These are phyloP conservation scores for Neonectria ditissima DNA, from an alignment of 2,329 filamentous ascomycete genomes.

Conservation along the genomic window DNA sequence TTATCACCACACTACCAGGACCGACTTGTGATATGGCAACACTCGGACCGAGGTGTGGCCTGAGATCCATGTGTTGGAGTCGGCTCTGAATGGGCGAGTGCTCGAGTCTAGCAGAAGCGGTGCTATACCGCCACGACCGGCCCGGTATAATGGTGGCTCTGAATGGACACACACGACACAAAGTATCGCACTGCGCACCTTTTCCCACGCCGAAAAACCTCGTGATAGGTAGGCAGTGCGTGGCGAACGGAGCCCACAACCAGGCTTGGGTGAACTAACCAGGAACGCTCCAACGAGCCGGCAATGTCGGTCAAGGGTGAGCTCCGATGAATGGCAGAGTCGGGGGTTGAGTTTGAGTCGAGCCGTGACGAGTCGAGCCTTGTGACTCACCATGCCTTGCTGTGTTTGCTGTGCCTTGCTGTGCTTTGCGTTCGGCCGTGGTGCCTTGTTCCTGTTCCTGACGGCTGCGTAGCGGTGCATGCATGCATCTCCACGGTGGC, in stretches of 20 bases:
- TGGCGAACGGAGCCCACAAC: constrained; percentile 10
- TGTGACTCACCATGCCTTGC: neutral
- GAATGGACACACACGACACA: constrained; percentile 14
- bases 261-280: constrained; percentile 2
- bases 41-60: constrained; percentile 31
- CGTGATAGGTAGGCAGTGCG: constrained; percentile 22
- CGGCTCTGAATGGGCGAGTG: constrained; percentile 15
- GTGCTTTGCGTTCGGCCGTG: neutral
- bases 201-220: constrained; percentile 18
- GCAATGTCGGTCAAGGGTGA: constrained; percentile 20
- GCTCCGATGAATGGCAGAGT: constrained; percentile 3
- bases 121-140: constrained; percentile 25
- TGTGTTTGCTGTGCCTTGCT: neutral
- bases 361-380: neutral
- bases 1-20: constrained; percentile 30
- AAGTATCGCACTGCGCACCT: constrained; percentile 20
- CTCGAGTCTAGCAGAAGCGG: constrained; percentile 21
- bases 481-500: neutral
- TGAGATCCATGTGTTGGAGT: constrained; percentile 33
- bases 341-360: neutral
- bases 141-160: constrained; percentile 21
- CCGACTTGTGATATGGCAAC: constrained; percentile 23
- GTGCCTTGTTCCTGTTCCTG: constrained; percentile 19
- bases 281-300: constrained; percentile 7
- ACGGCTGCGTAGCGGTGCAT: neutral